Evolutionary conservation across 352 stramenopile genomes (phyloP), one percentile per base, ranked within the genome.

Genomic region (Phytophthora tentaculata): DNA sequence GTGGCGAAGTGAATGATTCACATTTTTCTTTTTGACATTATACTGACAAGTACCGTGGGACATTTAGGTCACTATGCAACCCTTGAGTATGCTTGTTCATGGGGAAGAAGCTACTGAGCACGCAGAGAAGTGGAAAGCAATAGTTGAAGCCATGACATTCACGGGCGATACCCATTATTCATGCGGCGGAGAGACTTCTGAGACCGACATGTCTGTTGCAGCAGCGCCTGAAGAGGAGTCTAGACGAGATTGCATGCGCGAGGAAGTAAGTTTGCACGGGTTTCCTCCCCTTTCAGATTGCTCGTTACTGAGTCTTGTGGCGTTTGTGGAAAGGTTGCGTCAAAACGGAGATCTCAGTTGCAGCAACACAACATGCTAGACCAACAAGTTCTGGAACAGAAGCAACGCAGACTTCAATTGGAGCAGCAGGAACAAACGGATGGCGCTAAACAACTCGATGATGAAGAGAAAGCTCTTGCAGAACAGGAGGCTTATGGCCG

Each of bases 301-400:
- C 13, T 64, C 16, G 45, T 37, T 24, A 29, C 24, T 67, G 24
- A 23, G 19, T 58, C 29, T 32, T 55, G 22, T 41, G 24, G n/a
- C 51, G 12, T 62, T 67, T 45, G 19, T 39, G 3, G 17, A 26
- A 63, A 80, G 73, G 50, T 29, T 14, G 43, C 67, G 41, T 51
- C 43, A 55, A 75, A 69, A 37, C 51, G 35, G 35, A 69, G n/a
- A 5, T 69, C 45, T 45, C 70, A 79, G 51, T 35, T 57, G 41
- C 56, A 64, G 22, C 70, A 74, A 45, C 58, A 47, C 8, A 52
- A 61, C 48, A 59, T 74, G 58, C 35, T 78, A 29, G 63, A 81
- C 9, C 48, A 67, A 48, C 67, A 79, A 79, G 57, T 76, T 6
- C 23, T 59, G 23, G 70, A 81, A 50, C 54, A 56, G 14, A 67